phyloP scores from a whole-genome alignment of 1,284 basidiomycete genomes.

The Tylopilus sp. region DNA sequence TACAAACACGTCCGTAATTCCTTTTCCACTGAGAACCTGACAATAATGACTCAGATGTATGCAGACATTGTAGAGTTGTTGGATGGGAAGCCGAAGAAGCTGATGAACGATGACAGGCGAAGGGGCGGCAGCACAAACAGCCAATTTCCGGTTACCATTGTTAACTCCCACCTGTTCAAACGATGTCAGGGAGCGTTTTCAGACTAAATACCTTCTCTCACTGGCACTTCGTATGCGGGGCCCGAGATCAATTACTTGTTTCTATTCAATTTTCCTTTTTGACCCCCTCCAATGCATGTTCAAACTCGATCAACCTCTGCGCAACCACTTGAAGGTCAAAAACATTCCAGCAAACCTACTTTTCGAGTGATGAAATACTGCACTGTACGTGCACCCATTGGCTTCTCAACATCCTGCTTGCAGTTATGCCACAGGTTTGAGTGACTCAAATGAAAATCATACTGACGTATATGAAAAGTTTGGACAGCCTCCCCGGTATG shows the following conservation, averaged over 20 bases:
- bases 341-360: conserved; percentile 85
- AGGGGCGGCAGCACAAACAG: conserved; percentile 81
- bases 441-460: conserved; percentile 86
- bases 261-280: conserved; percentile 79
- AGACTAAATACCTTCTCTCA: conserved; percentile 3
- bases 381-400: conserved; percentile 63
- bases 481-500: conserved; percentile 83
- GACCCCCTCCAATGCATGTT: conserved; percentile 49
- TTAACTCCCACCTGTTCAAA: conserved; percentile 89
- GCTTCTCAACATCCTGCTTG: not conserved
- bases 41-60: too few relatives aligned
- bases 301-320: conserved; percentile 56
- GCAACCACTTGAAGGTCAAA: conserved; percentile 49
- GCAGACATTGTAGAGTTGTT: too few relatives aligned
- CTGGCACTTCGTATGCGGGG: conserved; percentile 50
- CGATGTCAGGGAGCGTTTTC: conserved; percentile 78
- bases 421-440: conserved; percentile 40
- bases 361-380: conserved; percentile 83
- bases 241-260: conserved; percentile 79
- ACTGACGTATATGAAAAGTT: conserved; percentile 90
- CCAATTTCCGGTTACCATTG: conserved; percentile 95
- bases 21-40: too few relatives aligned
- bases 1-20: too few relatives aligned
- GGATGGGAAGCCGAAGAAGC: conserved; percentile 81
- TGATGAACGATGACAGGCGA: conserved; percentile 90